phyloP scores from a whole-genome alignment of 495 filamentous ascomycete species.

The Lophium mytilinum region DNA sequence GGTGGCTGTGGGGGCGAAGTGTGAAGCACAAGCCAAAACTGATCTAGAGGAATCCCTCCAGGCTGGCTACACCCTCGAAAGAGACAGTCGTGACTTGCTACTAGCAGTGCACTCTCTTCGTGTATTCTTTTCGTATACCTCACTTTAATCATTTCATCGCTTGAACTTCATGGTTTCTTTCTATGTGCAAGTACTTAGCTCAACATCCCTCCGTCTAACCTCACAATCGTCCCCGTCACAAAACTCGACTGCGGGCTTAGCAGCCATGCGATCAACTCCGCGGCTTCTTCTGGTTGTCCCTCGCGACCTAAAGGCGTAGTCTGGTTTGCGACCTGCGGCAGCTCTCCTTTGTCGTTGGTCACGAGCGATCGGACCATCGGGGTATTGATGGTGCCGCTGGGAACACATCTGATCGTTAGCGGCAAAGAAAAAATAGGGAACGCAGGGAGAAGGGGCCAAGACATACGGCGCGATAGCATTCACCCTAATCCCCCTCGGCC shows the following conservation, averaged over 20 bases:
- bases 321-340: not conserved
- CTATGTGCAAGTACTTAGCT: not conserved
- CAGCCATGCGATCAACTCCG: slow-evolving; percentile 25
- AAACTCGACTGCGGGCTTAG: slow-evolving; percentile 25
- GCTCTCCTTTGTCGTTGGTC: not conserved
- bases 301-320: slow-evolving; percentile 7
- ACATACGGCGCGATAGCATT: slow-evolving; percentile 38
- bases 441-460: too few relatives aligned
- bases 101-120: too few relatives aligned
- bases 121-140: too few relatives aligned
- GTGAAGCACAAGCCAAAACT: too few relatives aligned
- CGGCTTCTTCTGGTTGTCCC: slow-evolving; percentile 23
- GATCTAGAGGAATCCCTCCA: too few relatives aligned
- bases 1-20: too few relatives aligned
- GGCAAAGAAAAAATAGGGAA: too few relatives aligned
- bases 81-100: too few relatives aligned
- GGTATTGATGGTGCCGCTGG: slow-evolving; percentile 11
- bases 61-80: too few relatives aligned
- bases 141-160: too few relatives aligned
- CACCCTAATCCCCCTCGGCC: slow-evolving; percentile 45
- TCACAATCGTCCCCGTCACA: slow-evolving; percentile 20
- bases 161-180: not conserved
- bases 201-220: slow-evolving; percentile 26
- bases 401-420: too few relatives aligned
- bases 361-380: slow-evolving; percentile 12